These are phyloP conservation scores for Vachellia pachyceras DNA, from an alignment of 306 rosid species.

Conservation along the genomic window DNA sequence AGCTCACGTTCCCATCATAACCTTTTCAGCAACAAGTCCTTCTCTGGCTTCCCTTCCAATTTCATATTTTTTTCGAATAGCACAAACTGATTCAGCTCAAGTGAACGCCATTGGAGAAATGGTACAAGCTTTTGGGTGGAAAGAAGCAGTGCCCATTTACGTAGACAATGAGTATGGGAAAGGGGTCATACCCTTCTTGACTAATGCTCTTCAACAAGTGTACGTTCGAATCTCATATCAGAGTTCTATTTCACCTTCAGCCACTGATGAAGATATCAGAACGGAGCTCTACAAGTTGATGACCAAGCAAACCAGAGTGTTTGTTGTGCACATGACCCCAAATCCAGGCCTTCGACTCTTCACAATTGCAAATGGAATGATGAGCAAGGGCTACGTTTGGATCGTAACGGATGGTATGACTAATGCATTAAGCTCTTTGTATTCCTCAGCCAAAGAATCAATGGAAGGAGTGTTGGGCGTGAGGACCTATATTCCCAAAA, in stretches of 20 bases:
- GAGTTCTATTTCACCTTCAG: constrained; percentile 40
- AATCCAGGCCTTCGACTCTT: constrained; percentile 48
- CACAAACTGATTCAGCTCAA: constrained; percentile 54
- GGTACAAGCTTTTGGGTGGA: constrained; percentile 56
- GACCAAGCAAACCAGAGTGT: constrained; percentile 58
- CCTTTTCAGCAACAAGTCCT: constrained; percentile 65
- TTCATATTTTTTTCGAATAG: constrained; percentile 54
- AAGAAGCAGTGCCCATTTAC: constrained; percentile 54
- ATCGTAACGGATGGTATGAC: constrained; percentile 49
- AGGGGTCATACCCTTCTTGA: constrained; percentile 52
- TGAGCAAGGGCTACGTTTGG: constrained; percentile 61
- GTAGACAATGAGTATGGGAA: constrained; percentile 52
- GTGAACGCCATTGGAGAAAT: constrained; percentile 49
- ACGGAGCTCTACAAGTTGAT: constrained; percentile 52
- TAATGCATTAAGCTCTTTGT: constrained; percentile 23
- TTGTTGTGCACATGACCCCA: constrained; percentile 57
- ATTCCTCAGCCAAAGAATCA: constrained; percentile 30
- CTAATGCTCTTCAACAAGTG: constrained; percentile 45
- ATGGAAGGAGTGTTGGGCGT: constrained; percentile 71
- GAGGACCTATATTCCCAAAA: constrained; percentile 44
- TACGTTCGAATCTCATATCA: constrained; percentile 45
- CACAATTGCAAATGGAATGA: constrained; percentile 60
- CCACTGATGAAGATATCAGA: constrained; percentile 44
- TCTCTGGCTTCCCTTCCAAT: constrained; percentile 45
- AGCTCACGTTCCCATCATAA: constrained; percentile 56